Evolutionary conservation across 2,329 filamentous ascomycete species (phyloP).

Genomic region (Hysterium pulicare): DNA sequence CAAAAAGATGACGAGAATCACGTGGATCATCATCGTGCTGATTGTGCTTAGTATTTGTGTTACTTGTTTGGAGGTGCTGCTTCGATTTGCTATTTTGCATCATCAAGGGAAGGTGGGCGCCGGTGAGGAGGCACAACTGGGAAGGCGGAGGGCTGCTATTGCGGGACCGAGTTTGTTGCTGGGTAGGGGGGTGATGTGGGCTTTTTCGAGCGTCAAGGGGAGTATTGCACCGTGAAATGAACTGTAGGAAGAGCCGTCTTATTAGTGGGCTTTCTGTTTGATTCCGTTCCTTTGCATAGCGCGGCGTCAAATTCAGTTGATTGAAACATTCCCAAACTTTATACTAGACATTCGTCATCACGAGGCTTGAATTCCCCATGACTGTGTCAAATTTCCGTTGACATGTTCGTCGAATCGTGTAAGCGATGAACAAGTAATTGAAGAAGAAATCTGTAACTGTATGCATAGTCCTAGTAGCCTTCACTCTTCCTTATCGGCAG

Average conservation of each 20-base stretch:
- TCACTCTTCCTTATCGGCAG: slow-evolving; percentile 35
- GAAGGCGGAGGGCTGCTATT: slow-evolving; percentile 10
- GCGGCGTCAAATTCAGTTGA: slow-evolving; percentile 5
- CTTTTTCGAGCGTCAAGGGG: slow-evolving; percentile 16
- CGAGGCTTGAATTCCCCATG: too few relatives aligned
- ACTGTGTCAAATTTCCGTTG: neutral
- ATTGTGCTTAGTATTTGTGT: slow-evolving; percentile 89
- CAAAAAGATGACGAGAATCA: slow-evolving; percentile 92
- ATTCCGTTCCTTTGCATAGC: slow-evolving; percentile 8
- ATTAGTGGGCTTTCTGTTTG: too few relatives aligned
- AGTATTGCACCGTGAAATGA: neutral
- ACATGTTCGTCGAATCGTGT: neutral
- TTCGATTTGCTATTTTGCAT: slow-evolving; percentile 62
- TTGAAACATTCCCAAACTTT: neutral
- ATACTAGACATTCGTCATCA: neutral
- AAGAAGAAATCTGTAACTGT: neutral
- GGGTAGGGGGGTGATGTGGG: slow-evolving; percentile 23
- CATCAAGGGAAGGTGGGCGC: slow-evolving; percentile 18
- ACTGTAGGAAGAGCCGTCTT: too few relatives aligned
- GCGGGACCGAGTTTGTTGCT: slow-evolving; percentile 27
- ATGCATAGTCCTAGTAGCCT: neutral
- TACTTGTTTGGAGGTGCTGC: slow-evolving; percentile 81
- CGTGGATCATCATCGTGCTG: slow-evolving; percentile 95
- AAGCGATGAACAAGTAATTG: too few relatives aligned
- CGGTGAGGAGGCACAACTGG: neutral